A percentile compares a stretch with the other conserved stretches of the same genome.
These are phyloP conservation scores for Pleodorina starrii DNA, from an alignment of 139 green algal genomes.

Conservation along the genomic window DNA sequence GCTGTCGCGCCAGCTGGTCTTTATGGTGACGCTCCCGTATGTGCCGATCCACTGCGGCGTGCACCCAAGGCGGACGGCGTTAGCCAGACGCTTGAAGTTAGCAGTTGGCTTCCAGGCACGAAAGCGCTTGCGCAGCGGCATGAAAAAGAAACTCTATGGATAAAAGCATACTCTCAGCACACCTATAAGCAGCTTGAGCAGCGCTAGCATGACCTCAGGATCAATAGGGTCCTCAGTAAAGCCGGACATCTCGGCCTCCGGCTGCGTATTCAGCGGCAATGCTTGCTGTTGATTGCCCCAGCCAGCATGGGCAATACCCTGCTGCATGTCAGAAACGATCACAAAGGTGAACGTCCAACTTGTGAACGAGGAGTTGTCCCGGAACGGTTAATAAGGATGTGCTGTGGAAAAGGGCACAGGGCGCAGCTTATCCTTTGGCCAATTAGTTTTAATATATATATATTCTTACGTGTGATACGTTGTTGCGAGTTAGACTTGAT, in stretches of 20 bases:
- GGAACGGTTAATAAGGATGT: neutral
- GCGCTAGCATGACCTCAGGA: neutral
- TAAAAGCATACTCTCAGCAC: neutral
- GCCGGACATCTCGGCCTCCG: neutral
- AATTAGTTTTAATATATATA: neutral
- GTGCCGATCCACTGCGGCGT: conserved; percentile 12
- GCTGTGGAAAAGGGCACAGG: too few relatives aligned
- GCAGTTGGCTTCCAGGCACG: too few relatives aligned
- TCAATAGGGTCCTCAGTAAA: neutral
- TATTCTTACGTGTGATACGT: neutral
- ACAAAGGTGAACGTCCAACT: neutral
- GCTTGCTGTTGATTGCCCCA: neutral
- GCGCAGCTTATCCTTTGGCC: too few relatives aligned
- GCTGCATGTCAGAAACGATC: neutral
- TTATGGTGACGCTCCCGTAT: conserved; percentile 31
- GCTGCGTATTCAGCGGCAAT: neutral
- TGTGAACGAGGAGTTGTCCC: neutral
- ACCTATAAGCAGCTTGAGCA: conserved; percentile 32
- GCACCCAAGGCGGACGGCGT: neutral
- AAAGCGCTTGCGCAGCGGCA: too few relatives aligned
- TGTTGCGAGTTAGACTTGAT: neutral
- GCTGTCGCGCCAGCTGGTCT: neutral
- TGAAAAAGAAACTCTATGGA: neutral
- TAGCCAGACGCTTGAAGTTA: too few relatives aligned
- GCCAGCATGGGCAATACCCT: neutral